phyloP scores from a whole-genome alignment of 202 grass and related monocot species.

The Zizania palustris region DNA sequence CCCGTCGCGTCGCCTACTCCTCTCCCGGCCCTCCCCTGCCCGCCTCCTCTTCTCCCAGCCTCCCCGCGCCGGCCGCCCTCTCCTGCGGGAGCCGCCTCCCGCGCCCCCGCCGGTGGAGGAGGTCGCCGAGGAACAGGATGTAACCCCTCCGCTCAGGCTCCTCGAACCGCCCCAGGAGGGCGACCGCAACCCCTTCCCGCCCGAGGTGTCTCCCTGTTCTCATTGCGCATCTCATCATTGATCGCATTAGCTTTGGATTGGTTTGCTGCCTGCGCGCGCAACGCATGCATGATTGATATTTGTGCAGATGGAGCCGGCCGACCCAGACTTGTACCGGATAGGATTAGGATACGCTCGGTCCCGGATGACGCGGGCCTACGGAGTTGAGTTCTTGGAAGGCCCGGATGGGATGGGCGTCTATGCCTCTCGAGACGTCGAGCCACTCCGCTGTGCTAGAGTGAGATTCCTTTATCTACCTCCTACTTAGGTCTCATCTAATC shows the following conservation, averaged over 20 bases:
- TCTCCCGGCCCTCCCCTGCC: background rate
- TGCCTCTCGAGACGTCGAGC: slow-evolving; percentile 79
- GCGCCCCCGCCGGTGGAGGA: slow-evolving; percentile 23
- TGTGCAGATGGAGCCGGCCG: slow-evolving; percentile 72
- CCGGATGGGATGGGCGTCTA: slow-evolving; percentile 86
- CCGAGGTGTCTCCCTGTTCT: slow-evolving; percentile 34
- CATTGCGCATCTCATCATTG: background rate
- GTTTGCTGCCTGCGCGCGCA: no score
- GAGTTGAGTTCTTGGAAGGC: slow-evolving; percentile 88
- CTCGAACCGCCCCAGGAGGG: slow-evolving; percentile 65
- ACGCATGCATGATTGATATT: background rate
- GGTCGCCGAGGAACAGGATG: slow-evolving; percentile 21
- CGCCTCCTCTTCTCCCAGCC: background rate
- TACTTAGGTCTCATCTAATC: background rate
- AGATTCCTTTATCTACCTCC: background rate
- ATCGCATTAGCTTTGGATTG: no score
- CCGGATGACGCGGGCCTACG: slow-evolving; percentile 81
- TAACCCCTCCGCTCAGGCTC: slow-evolving; percentile 56
- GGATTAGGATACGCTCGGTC: slow-evolving; percentile 88
- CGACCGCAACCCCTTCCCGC: slow-evolving; percentile 43
- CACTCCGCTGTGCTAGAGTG: slow-evolving; percentile 77
- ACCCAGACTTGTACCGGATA: slow-evolving; percentile 93
- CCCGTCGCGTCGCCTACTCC: background rate
- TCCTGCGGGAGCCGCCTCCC: slow-evolving; percentile 36
- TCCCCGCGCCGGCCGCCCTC: slow-evolving; percentile 32